A percentile compares a stretch with the other conserved stretches of the same genome.
phyloP scores from a whole-genome alignment of 768 basidiomycete species.

The Tephrocybe sp. region DNA sequence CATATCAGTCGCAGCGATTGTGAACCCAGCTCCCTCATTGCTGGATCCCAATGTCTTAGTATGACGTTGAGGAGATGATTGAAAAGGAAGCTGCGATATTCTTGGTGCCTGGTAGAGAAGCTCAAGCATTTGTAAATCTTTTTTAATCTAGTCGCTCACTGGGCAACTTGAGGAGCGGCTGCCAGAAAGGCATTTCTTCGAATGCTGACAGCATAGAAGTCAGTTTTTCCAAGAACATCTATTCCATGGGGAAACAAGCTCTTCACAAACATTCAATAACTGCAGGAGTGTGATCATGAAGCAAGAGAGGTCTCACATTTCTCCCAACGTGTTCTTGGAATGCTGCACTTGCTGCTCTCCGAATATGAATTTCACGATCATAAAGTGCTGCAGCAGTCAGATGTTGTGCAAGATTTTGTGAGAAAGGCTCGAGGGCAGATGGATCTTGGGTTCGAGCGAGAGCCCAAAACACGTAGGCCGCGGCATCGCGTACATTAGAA shows the following conservation, averaged over 20 bases:
- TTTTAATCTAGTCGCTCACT: slow-evolving; percentile 48
- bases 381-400: slow-evolving; percentile 82
- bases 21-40: slow-evolving; percentile 77
- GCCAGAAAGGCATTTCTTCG: slow-evolving; percentile 81
- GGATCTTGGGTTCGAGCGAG: slow-evolving; percentile 77
- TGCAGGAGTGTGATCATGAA: no score
- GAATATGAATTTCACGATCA: slow-evolving; percentile 93
- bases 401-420: slow-evolving; percentile 61
- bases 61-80: slow-evolving; percentile 74
- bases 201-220: slow-evolving; percentile 93
- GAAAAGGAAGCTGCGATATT: slow-evolving; percentile 71
- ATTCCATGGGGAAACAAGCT: slow-evolving; percentile 92
- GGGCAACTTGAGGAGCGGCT: slow-evolving; percentile 84
- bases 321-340: slow-evolving; percentile 97
- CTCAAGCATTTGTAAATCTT: background rate
- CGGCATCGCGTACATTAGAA: slow-evolving; percentile 91
- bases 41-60: slow-evolving; percentile 85
- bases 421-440: slow-evolving; percentile 57
- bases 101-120: slow-evolving; percentile 57
- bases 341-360: slow-evolving; percentile 94
- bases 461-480: slow-evolving; percentile 94
- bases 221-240: slow-evolving; percentile 86
- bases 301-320: slow-evolving; percentile 57
- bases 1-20: slow-evolving; percentile 73
- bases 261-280: slow-evolving; percentile 38